Base-by-base conservation (phyloP, 495 filamentous ascomycete genomes). In the Oleoguttula mirabilis region DNA sequence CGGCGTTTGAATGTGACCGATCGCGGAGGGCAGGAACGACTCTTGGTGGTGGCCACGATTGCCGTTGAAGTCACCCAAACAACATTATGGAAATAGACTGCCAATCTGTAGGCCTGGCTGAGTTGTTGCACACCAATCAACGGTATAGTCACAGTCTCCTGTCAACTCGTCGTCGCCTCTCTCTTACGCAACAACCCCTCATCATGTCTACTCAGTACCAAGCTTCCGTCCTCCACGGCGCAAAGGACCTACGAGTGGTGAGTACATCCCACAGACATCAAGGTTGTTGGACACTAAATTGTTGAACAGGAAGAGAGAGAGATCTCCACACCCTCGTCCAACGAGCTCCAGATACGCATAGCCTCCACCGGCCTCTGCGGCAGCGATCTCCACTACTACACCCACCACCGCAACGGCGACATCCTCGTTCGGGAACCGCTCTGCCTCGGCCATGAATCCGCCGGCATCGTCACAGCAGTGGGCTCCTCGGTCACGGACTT, bases 341-440 rank as follows among this genome's bases (percentile, higher is more conserved):
- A 60, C 31, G 74, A 79, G 43, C 66, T 80, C 22, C 75, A 74
- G 49, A 56, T 82, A 31, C 59, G 68, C 19, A 57, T 80, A 43
- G 68, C 68, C 20, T 54, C 70, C 5, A 80, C 77, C 0, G 77
- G 77, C 27, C 67, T 82, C 45, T 82, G 77, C 63, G 77, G 77
- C 45, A 39, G 32, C 39, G 77, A 82, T 56, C 66, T 80, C 16
- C 77, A 80, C 62, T 80, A 82, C 66, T 82, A 69, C 64, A 60
- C 63, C 37, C 76, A 80, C 61, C 76, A 67, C 63, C 71, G 72
- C 50, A 80, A 80, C 55, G 77, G 76, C 40, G 69, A 76, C 60
- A 79, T 80, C 56, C 48, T 73, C 2, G 76, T 79, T 21, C 66
- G 60, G 21, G 74, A 79, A 53, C 77, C 77, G 4, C 47, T 82